Conservation (phyloP, 2,329 filamentous ascomycete genomes). For the Exophiala sp. region DNA sequence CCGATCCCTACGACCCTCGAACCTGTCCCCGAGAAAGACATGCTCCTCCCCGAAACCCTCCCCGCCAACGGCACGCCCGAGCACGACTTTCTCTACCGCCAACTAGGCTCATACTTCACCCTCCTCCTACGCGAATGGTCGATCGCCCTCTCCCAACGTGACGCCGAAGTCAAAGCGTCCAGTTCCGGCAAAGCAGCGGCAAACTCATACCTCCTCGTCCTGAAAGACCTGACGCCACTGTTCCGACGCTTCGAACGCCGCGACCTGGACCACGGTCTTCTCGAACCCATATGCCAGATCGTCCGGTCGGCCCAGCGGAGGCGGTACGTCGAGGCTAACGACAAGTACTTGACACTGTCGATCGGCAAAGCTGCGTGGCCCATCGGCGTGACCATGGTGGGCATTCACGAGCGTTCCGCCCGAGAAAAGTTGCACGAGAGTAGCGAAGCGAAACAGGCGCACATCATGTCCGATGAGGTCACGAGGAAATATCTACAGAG, state of each 20-base stretch:
- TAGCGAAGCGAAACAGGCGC: conserved; percentile 71
- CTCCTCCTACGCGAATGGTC: conserved; percentile 93
- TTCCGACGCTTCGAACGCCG: conserved; percentile 84
- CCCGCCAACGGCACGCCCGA: conserved; percentile 62
- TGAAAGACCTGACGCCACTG: conserved; percentile 81
- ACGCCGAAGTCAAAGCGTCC: conserved; percentile 61
- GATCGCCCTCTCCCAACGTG: conserved; percentile 63
- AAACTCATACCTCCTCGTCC: conserved; percentile 79
- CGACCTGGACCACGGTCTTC: conserved; percentile 70
- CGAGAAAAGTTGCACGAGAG: conserved; percentile 88
- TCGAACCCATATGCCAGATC: conserved; percentile 85
- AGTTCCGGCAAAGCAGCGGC: conserved; percentile 78
- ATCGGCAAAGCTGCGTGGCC: conserved; percentile 98
- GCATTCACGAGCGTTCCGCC: conserved; percentile 95
- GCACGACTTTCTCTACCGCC: conserved; percentile 72
- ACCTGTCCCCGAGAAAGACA: conserved; percentile 77
- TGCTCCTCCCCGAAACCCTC: conserved; percentile 70
- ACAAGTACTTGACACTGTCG: conserved; percentile 86
- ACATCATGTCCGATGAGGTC: conserved; percentile 95
- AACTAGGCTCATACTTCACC: conserved; percentile 92
- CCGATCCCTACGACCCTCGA: conserved; percentile 83
- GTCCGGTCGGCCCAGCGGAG: conserved; percentile 85
- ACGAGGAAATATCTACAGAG: conserved; percentile 96
- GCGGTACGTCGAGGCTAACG: conserved; percentile 92
- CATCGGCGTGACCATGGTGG: conserved; percentile 99